Conservation (phyloP, 257 asterid species). For the Schizonepeta tenuifolia region DNA sequence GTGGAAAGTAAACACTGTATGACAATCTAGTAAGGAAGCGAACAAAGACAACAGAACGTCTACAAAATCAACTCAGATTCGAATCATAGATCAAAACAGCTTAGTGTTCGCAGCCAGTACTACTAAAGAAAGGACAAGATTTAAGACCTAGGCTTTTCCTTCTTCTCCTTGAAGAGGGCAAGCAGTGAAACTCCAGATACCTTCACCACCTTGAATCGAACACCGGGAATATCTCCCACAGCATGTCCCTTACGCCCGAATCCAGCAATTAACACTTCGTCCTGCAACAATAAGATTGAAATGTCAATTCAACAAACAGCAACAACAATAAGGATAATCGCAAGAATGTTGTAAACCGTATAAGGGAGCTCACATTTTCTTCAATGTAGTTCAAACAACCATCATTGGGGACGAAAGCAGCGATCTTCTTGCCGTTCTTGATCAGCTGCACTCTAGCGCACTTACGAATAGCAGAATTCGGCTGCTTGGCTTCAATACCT, state of each 20-base stretch:
- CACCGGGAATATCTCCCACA: slow-evolving; percentile 82
- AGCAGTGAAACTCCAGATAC: slow-evolving; percentile 76
- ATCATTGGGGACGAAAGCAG: slow-evolving; percentile 76
- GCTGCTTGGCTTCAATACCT: slow-evolving; percentile 84
- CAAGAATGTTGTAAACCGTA: too few species aligned
- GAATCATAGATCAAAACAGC: slow-evolving; percentile 24
- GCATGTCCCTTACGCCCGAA: slow-evolving; percentile 79
- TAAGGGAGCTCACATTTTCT: slow-evolving; percentile 54
- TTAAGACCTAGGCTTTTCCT: slow-evolving; percentile 71
- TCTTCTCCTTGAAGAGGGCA: slow-evolving; percentile 70
- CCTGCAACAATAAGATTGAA: slow-evolving; percentile 41
- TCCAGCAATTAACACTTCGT: slow-evolving; percentile 81
- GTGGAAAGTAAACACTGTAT: too few species aligned
- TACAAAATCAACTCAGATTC: too few species aligned
- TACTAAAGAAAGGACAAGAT: not conserved
- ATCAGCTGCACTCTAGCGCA: slow-evolving; percentile 77
- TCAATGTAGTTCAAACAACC: slow-evolving; percentile 75
- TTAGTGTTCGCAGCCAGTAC: not conserved
- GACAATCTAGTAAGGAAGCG: too few species aligned
- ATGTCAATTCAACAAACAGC: not conserved
- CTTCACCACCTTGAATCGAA: slow-evolving; percentile 78
- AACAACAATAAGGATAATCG: not conserved
- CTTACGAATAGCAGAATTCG: slow-evolving; percentile 77
- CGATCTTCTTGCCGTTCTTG: slow-evolving; percentile 75
- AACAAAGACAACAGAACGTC: too few species aligned